Percentiles rank a stretch among this genome's conserved stretches.
These are phyloP conservation scores for Perkinsus marinus DNA, from an alignment of 169 alveolate species.

Conservation along the genomic window DNA sequence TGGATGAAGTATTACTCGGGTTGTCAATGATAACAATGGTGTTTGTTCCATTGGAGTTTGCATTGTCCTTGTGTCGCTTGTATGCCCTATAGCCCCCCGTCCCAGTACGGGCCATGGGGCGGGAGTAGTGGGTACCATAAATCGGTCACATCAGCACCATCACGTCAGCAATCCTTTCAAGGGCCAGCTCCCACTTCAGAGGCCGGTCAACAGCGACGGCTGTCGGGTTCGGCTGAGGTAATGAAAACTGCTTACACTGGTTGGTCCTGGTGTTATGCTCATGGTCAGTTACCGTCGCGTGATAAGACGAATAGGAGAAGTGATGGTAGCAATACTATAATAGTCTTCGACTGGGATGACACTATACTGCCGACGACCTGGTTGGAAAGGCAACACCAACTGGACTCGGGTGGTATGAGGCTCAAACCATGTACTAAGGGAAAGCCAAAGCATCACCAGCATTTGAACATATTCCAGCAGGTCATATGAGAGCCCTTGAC, in stretches of 20 bases:
- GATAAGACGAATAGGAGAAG: background rate
- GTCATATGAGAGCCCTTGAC: background rate
- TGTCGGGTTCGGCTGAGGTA: too few species aligned
- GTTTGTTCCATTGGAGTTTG: background rate
- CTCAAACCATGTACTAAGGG: background rate
- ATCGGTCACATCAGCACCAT: too few species aligned
- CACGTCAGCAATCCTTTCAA: too few species aligned
- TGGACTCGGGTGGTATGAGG: background rate
- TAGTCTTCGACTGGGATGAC: constrained; percentile 31
- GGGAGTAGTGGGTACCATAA: too few species aligned
- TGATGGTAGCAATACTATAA: constrained; percentile 1
- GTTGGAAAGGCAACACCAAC: constrained; percentile 3
- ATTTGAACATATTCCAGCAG: background rate
- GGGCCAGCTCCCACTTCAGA: too few species aligned
- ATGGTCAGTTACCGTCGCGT: background rate
- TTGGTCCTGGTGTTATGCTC: too few species aligned
- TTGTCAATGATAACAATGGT: background rate
- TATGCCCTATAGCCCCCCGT: background rate
- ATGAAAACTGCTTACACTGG: too few species aligned
- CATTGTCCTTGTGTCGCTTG: background rate
- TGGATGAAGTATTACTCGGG: background rate
- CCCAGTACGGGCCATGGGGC: too few species aligned
- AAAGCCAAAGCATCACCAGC: background rate
- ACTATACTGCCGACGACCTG: constrained; percentile 23
- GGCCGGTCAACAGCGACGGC: too few species aligned